Evolutionary conservation across 75 land plant species (phyloP).

Genomic region (Adiantum capillusveneris): DNA sequence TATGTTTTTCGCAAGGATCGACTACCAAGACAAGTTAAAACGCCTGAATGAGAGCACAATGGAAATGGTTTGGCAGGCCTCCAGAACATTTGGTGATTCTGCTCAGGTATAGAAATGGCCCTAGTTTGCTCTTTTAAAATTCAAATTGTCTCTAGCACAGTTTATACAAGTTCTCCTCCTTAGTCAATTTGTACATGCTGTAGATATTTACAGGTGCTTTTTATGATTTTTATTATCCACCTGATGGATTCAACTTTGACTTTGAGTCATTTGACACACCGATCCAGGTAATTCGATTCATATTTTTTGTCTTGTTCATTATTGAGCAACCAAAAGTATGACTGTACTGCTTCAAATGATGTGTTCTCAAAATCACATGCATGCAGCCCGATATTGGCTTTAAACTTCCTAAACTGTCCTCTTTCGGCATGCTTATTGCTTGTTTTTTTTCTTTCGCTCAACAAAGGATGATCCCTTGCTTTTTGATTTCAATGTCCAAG

Average conservation of each 20-base stretch:
- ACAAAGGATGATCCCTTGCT: conserved; percentile 70
- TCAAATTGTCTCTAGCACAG: no score
- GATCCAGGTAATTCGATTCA: background rate
- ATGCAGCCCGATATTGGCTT: no score
- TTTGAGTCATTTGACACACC: background rate
- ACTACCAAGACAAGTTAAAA: conserved; percentile 68
- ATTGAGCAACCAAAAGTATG: no score
- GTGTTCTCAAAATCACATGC: no score
- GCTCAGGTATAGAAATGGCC: conserved; percentile 53
- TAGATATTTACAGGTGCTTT: conserved; percentile 15
- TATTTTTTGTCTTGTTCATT: no score
- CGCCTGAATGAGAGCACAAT: conserved; percentile 50
- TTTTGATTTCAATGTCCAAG: conserved; percentile 74
- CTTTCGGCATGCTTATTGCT: no score
- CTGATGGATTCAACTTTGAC: conserved; percentile 7
- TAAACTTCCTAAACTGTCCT: no score
- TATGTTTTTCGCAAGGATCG: conserved; percentile 66
- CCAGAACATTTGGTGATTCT: conserved; percentile 59
- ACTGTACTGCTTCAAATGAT: no score
- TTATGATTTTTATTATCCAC: conserved; percentile 7
- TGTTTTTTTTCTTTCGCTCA: no score
- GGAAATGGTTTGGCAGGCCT: conserved; percentile 74
- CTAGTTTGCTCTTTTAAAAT: no score
- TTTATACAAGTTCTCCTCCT: no score
- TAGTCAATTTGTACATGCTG: background rate